Base-by-base conservation (phyloP, 2,329 filamentous ascomycete genomes). In the Pyrenochaeta sp. region DNA sequence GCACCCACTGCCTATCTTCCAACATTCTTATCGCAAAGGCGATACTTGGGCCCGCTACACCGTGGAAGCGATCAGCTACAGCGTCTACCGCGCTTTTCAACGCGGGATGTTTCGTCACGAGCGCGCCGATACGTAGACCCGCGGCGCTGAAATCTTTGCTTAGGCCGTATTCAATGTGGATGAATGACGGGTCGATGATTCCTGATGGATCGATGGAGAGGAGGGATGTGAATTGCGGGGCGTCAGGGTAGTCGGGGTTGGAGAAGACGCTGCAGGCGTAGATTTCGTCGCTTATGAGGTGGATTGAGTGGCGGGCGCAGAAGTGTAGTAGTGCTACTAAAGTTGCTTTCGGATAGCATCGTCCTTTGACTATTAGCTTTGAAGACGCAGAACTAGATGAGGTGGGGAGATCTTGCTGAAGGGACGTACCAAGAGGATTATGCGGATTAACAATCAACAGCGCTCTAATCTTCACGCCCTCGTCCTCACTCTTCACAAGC, bases 251-350 rank as follows among this genome's bases (percentile, higher is more conserved):
- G 5, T 24, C 15, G 43, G 52, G n/a, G n/a, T 34, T 52, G 22
- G 39, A 4, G 44, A 52, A 88, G 0, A 82, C 73, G 0, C 85
- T 86, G 4, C 85, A 67, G 1, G 84, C 86, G 65, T 88, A 88
- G 39, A 88, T 83, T 66, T 88, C 86, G 66, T 88, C 85, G 62
- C 80, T 82, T 69, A 88, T 79, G 37, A 88, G 73, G 62, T 88
- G 84, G 4, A 87, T 72, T 2, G 76, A 60, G 61, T 86, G 73
- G 53, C 79, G 78, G 51, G 83, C 74, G 62, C 85, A 87, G 32
- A 87, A 65, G 2, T 68, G 64, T 77, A 86, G 80, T 24, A 84
- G 70, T 6, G 72, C 73, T 0, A 79, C 58, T 8, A 85, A 60
- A 4, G 76, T 73, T 10, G 49, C 25, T 66, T 71, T 25, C 22